Conservation (phyloP, 2,329 filamentous ascomycete species). For the Aureobasidium sp. region DNA sequence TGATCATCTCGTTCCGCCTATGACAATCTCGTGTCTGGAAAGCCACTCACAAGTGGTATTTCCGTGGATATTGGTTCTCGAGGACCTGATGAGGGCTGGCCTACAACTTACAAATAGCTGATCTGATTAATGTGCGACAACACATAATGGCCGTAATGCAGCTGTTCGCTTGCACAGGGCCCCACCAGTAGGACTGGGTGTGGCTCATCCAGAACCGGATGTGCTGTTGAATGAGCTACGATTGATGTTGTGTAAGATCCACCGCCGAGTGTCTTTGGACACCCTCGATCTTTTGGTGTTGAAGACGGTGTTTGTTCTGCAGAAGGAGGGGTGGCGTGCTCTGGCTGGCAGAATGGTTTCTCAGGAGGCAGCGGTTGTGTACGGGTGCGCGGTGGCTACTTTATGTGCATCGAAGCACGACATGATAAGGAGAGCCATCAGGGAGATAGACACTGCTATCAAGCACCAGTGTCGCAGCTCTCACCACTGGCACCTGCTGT, state of each 20-base stretch:
- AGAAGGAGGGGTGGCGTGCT: background rate
- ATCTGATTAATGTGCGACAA: background rate
- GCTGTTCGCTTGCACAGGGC: conserved; percentile 3
- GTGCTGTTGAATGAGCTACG: background rate
- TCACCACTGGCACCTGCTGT: background rate
- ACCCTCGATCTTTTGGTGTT: background rate
- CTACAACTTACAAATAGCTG: background rate
- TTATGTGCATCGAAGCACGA: background rate
- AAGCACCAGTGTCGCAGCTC: background rate
- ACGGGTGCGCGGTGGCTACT: background rate
- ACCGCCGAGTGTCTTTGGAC: background rate
- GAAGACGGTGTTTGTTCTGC: background rate
- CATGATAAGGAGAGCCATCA: background rate
- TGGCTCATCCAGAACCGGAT: background rate
- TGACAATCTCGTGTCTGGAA: background rate
- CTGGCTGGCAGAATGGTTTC: background rate
- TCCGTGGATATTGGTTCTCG: background rate
- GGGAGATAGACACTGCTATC: background rate
- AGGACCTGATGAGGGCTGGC: background rate
- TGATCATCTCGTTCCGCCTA: background rate
- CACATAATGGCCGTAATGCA: background rate
- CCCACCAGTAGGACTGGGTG: background rate
- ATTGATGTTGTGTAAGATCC: background rate
- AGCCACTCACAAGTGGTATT: background rate
- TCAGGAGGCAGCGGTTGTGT: background rate